These are phyloP conservation scores for Exophiala sideris DNA, from an alignment of 2,329 filamentous ascomycete species.

Conservation along the genomic window DNA sequence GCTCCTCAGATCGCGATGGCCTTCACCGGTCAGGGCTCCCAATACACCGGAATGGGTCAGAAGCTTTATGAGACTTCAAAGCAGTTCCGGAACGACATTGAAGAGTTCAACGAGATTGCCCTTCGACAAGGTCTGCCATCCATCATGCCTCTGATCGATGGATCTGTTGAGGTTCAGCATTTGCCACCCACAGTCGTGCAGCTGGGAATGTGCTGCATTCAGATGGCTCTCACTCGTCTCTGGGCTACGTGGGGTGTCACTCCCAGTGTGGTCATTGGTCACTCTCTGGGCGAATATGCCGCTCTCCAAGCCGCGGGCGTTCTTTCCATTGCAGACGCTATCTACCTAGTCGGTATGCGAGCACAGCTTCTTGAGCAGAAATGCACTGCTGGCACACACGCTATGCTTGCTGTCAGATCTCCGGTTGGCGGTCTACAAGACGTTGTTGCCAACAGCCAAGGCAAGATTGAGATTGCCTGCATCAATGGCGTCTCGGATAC, in stretches of 20 bases:
- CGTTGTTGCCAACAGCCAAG: constrained; percentile 28
- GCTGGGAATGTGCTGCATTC: constrained; percentile 38
- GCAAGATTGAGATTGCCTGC: constrained; percentile 36
- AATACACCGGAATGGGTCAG: constrained; percentile 38
- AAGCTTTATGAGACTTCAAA: constrained; percentile 34
- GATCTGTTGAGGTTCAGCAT: constrained; percentile 32
- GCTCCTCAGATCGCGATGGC: constrained; percentile 34
- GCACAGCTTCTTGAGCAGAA: constrained; percentile 41
- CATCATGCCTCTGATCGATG: constrained; percentile 36
- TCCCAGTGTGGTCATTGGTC: constrained; percentile 40
- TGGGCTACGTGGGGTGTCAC: constrained; percentile 38
- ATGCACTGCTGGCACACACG: constrained; percentile 41
- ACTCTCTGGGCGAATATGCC: constrained; percentile 44
- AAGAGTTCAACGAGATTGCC: constrained; percentile 34
- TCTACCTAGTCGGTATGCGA: constrained; percentile 40
- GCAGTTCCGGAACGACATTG: constrained; percentile 34
- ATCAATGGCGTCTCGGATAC: constrained; percentile 45
- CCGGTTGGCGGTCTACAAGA: constrained; percentile 35
- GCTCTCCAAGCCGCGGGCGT: constrained; percentile 40
- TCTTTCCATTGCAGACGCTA: constrained; percentile 36
- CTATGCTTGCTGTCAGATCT: constrained; percentile 44
- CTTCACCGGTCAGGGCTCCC: constrained; percentile 41
- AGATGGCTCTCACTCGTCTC: constrained; percentile 39
- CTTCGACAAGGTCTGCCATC: constrained; percentile 37
- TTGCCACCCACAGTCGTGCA: constrained; percentile 35